Percentiles rank a stretch among this genome's conserved stretches.
phyloP scores from a whole-genome alignment of 2,329 filamentous ascomycete species.

The Fusarium fujikuroi region DNA sequence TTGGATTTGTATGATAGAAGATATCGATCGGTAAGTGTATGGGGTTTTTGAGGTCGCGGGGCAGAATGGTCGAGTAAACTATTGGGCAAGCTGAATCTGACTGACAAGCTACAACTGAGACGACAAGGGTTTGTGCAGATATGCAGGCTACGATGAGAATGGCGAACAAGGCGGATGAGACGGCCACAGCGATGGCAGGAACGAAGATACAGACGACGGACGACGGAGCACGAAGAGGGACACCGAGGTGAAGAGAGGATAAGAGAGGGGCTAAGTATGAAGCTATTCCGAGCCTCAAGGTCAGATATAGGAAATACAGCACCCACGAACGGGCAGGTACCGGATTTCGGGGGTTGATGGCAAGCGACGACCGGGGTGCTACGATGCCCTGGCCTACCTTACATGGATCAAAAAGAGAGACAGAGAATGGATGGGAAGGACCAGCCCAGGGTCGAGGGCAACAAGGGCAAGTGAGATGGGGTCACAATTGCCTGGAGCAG shows the following conservation, averaged over 20 bases:
- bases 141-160: constrained; percentile 24
- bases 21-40: constrained; percentile 24
- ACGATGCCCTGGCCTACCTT: constrained; percentile 4
- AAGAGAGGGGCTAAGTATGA: constrained; percentile 36
- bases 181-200: constrained; percentile 3
- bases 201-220: constrained; percentile 8
- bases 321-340: constrained; percentile 37
- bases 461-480: constrained; percentile 34
- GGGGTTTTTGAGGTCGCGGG: constrained; percentile 31
- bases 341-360: constrained; percentile 35
- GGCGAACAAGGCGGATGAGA: constrained; percentile 17
- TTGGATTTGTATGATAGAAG: constrained; percentile 30
- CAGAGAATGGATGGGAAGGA: constrained; percentile 22
- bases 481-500: constrained; percentile 37
- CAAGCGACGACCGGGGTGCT: constrained; percentile 38
- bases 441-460: constrained; percentile 23
- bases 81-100: constrained; percentile 31
- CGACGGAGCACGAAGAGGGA: constrained; percentile 22
- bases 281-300: constrained; percentile 45
- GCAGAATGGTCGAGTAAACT: constrained; percentile 18
- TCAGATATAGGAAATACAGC: constrained; percentile 40
- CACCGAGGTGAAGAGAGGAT: constrained; percentile 25
- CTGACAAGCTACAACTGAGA: constrained; percentile 29
- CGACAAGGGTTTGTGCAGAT: constrained; percentile 24
- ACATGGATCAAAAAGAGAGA: constrained; percentile 18